Conservation (phyloP, 2,329 filamentous ascomycete genomes). For the Aotearoamyces nothofagi region DNA sequence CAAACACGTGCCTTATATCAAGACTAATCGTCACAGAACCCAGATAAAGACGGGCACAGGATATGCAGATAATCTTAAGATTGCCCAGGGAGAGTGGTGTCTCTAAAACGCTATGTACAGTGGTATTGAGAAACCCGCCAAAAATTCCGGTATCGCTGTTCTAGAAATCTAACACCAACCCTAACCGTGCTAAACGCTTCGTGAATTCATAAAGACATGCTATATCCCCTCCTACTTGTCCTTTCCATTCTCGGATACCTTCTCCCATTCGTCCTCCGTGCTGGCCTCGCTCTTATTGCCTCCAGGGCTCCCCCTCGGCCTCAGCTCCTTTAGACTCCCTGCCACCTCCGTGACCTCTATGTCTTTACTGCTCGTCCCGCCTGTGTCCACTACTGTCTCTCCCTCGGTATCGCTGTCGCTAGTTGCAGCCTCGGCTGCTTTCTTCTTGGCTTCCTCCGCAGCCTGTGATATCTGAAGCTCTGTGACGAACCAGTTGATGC, state of each 20-base stretch:
- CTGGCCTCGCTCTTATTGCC: constrained; percentile 43
- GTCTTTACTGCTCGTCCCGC: constrained; percentile 13
- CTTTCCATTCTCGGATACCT: constrained; percentile 62
- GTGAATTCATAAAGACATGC: not conserved
- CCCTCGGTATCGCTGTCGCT: constrained; percentile 28
- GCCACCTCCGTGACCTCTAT: constrained; percentile 12
- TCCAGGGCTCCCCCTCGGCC: constrained; percentile 15
- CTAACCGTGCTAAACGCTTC: no score
- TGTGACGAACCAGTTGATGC: constrained; percentile 90
- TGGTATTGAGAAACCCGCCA: no score
- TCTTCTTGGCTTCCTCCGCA: constrained; percentile 24
- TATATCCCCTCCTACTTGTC: constrained; percentile 26
- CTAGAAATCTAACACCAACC: no score
- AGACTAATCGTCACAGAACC: no score
- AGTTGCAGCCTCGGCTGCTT: constrained; percentile 10
- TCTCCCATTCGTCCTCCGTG: constrained; percentile 97
- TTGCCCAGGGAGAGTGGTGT: no score
- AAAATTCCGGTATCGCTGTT: no score
- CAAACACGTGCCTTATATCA: no score
- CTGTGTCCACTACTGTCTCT: constrained; percentile 33
- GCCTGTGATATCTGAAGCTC: constrained; percentile 38
- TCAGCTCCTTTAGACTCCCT: constrained; percentile 15
- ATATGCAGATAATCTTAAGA: no score
- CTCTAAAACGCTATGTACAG: no score
- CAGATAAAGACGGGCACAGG: no score